phyloP scores from a whole-genome alignment of 2,329 filamentous ascomycete genomes.

The Dactylellina haptotyla region DNA sequence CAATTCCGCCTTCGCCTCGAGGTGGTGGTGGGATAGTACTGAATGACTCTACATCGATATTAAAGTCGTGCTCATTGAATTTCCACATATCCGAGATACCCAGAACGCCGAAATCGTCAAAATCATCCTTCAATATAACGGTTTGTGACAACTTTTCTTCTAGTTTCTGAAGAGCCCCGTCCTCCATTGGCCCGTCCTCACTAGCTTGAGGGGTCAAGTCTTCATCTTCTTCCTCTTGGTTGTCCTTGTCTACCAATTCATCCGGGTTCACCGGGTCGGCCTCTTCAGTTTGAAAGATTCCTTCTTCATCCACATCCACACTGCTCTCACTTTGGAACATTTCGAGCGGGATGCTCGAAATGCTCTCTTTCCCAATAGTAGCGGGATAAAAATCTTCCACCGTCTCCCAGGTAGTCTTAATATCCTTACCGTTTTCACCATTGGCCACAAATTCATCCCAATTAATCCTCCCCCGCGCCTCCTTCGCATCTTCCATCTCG shows the following conservation, averaged over 20 bases:
- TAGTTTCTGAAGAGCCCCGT: slow-evolving; percentile 26
- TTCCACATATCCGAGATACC: slow-evolving; percentile 21
- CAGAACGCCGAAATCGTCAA: slow-evolving; percentile 45
- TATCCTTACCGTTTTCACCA: slow-evolving; percentile 66
- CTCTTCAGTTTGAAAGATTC: slow-evolving; percentile 24
- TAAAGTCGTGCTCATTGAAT: slow-evolving; percentile 60
- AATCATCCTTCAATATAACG: slow-evolving; percentile 31
- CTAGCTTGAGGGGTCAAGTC: slow-evolving; percentile 61
- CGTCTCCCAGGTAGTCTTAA: slow-evolving; percentile 84
- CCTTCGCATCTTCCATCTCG: slow-evolving; percentile 70
- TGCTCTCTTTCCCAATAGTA: slow-evolving; percentile 1
- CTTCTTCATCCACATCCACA: slow-evolving; percentile 73
- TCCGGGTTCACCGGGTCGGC: slow-evolving; percentile 61
- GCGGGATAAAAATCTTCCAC: slow-evolving; percentile 81
- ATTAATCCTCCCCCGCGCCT: slow-evolving; percentile 62
- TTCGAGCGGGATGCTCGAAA: slow-evolving; percentile 3
- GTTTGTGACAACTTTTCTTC: slow-evolving; percentile 34
- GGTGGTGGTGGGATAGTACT: slow-evolving; percentile 50
- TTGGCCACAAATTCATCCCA: slow-evolving; percentile 75
- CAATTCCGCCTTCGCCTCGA: slow-evolving; percentile 22
- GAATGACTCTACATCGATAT: slow-evolving; percentile 59
- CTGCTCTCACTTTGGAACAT: slow-evolving; percentile 27
- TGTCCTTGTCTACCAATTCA: slow-evolving; percentile 66
- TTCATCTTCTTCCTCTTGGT: slow-evolving; percentile 64
- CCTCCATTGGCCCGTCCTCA: slow-evolving; percentile 62